Percentiles rank a stretch among this genome's conserved stretches.
Evolutionary conservation across 2,329 filamentous ascomycete genomes (phyloP).

Genomic region (Exophiala calicioides): DNA sequence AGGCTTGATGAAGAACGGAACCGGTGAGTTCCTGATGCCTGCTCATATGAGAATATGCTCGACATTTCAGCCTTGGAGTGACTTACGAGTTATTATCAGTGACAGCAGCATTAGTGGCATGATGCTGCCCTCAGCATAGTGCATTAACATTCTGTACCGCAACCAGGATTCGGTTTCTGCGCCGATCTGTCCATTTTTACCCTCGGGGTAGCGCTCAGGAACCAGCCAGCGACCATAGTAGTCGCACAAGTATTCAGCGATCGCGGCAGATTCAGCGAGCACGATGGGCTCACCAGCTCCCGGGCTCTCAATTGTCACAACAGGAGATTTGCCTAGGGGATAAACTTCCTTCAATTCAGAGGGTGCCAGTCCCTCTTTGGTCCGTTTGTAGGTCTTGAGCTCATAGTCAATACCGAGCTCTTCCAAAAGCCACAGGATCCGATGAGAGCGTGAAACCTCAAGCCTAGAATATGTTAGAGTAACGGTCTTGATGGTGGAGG

Average conservation of each 20-base stretch:
- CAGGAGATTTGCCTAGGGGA: slow-evolving; percentile 82
- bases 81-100: slow-evolving; percentile 61
- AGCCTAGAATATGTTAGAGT: slow-evolving; percentile 59
- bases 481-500: neutral
- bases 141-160: slow-evolving; percentile 69
- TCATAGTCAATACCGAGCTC: slow-evolving; percentile 79
- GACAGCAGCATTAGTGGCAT: slow-evolving; percentile 70
- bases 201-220: slow-evolving; percentile 54
- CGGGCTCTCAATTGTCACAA: slow-evolving; percentile 65
- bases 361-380: slow-evolving; percentile 67
- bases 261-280: slow-evolving; percentile 78
- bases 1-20: slow-evolving; percentile 70
- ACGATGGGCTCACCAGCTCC: slow-evolving; percentile 55
- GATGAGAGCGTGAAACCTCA: slow-evolving; percentile 76
- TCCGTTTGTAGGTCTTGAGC: slow-evolving; percentile 75
- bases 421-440: slow-evolving; percentile 82
- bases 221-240: slow-evolving; percentile 55
- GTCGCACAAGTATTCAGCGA: slow-evolving; percentile 79
- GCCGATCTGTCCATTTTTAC: slow-evolving; percentile 56
- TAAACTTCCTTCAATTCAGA: slow-evolving; percentile 75
- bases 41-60: slow-evolving; percentile 9
- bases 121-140: slow-evolving; percentile 82
- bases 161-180: slow-evolving; percentile 63
- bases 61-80: neutral
- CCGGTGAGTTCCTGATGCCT: slow-evolving; percentile 54